Percentiles rank a stretch among this genome's conserved stretches.
These are phyloP conservation scores for Arctostaphylos glauca DNA, from an alignment of 148 eudicot genomes.

Conservation along the genomic window DNA sequence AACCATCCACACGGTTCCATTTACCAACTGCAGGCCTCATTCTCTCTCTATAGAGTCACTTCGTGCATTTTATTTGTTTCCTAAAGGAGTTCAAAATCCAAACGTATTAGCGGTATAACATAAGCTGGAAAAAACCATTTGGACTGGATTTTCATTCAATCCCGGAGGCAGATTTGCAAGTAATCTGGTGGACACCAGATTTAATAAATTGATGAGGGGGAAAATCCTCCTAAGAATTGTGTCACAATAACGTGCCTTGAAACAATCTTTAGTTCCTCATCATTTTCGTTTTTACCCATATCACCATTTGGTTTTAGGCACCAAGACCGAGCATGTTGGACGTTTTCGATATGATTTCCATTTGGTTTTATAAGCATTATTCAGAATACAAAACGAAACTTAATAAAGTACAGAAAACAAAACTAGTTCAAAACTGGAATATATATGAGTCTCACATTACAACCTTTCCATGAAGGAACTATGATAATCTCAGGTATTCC, in stretches of 20 bases:
- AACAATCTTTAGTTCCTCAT: no score
- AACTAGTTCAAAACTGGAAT: background rate
- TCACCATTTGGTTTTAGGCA: background rate
- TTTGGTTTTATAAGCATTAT: background rate
- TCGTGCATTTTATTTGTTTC: background rate
- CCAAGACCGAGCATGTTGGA: background rate
- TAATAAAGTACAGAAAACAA: background rate
- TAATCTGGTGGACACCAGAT: no score
- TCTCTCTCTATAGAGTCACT: no score
- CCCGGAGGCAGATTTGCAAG: no score
- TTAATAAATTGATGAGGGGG: no score
- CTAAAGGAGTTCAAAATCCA: background rate
- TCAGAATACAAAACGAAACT: background rate
- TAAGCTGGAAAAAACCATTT: no score
- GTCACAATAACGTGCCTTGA: no score
- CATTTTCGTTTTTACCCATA: background rate
- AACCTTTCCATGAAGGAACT: background rate
- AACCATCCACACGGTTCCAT: no score
- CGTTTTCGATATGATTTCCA: background rate
- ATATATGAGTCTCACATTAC: background rate
- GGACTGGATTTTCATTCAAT: no score
- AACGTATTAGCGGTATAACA: no score
- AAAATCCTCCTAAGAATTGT: no score
- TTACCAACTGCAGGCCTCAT: no score
- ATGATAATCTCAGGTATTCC: background rate